Percentiles rank a stretch among this genome's conserved stretches.
phyloP scores from a whole-genome alignment of 805 yeast genomes.

The Starmerella vitae region DNA sequence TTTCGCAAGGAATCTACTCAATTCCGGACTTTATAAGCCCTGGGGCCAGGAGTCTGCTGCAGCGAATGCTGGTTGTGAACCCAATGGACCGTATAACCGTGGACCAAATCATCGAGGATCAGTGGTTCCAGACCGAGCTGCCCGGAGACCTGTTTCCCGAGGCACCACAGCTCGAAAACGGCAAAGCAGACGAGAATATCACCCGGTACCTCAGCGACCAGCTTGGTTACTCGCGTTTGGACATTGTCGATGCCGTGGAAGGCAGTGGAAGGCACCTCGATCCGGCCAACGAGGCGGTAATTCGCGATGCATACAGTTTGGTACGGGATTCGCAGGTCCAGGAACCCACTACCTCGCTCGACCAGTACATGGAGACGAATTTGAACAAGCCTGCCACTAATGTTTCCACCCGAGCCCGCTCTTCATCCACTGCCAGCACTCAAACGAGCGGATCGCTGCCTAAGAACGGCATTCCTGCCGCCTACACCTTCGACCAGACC shows the following conservation, averaged over 20 bases:
- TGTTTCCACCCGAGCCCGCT: slow-evolving; percentile 9
- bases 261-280: slow-evolving; percentile 32
- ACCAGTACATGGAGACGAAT: slow-evolving; percentile 18
- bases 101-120: slow-evolving; percentile 82
- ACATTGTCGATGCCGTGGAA: slow-evolving; percentile 50
- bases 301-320: slow-evolving; percentile 71
- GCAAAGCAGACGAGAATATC: slow-evolving; percentile 52
- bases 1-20: slow-evolving; percentile 82
- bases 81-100: slow-evolving; percentile 89
- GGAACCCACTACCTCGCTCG: slow-evolving; percentile 13
- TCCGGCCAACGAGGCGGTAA: slow-evolving; percentile 41
- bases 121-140: slow-evolving; percentile 76
- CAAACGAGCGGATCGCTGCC: slow-evolving; percentile 10
- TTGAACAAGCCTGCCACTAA: background rate
- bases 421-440: slow-evolving; percentile 6
- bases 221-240: slow-evolving; percentile 82
- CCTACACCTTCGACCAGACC: slow-evolving; percentile 30
- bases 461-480: slow-evolving; percentile 26
- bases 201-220: slow-evolving; percentile 61
- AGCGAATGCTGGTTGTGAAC: slow-evolving; percentile 86
- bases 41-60: slow-evolving; percentile 72
- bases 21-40: slow-evolving; percentile 73
- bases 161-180: slow-evolving; percentile 24
- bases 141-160: slow-evolving; percentile 66
- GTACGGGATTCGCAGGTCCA: slow-evolving; percentile 61